Conservation (phyloP, 139 green algal genomes). For the Chlorella sp. region DNA sequence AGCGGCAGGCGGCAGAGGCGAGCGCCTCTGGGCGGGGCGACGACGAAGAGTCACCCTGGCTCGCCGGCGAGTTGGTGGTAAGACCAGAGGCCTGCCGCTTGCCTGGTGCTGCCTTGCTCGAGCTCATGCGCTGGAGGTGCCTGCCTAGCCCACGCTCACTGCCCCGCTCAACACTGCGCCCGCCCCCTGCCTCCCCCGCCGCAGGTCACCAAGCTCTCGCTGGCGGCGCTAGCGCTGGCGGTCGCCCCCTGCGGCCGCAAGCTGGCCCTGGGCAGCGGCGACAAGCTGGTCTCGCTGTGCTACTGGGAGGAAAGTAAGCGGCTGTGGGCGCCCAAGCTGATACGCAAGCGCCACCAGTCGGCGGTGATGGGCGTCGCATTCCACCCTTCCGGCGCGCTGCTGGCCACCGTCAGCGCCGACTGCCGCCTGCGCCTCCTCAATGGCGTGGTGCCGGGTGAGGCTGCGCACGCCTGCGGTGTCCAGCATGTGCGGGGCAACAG, state of each 20-base stretch:
- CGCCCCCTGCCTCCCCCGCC: too few relatives aligned
- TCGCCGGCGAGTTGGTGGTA: too few relatives aligned
- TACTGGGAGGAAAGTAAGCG: not conserved
- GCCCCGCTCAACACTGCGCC: too few relatives aligned
- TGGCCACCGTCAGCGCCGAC: constrained; percentile 19
- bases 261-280: constrained; percentile 11
- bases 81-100: too few relatives aligned
- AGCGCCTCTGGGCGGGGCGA: too few relatives aligned
- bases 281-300: not conserved
- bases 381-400: not conserved
- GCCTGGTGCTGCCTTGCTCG: too few relatives aligned
- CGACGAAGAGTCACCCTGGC: too few relatives aligned
- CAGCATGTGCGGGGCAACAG: not conserved
- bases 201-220: constrained; percentile 16
- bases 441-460: constrained; percentile 7
- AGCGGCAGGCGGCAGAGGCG: too few relatives aligned
- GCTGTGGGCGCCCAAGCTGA: constrained; percentile 20
- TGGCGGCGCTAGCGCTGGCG: constrained; percentile 10
- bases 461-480: not conserved
- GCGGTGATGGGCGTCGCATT: constrained; percentile 18
- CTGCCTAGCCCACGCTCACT: too few relatives aligned
- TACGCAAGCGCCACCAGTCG: not conserved
- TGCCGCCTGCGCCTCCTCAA: constrained; percentile 12
- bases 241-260: constrained; percentile 2
- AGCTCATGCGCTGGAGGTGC: too few relatives aligned